Evolutionary conservation across 805 yeast species (phyloP).

Genomic region (Suhomyces tanzawaensis): DNA sequence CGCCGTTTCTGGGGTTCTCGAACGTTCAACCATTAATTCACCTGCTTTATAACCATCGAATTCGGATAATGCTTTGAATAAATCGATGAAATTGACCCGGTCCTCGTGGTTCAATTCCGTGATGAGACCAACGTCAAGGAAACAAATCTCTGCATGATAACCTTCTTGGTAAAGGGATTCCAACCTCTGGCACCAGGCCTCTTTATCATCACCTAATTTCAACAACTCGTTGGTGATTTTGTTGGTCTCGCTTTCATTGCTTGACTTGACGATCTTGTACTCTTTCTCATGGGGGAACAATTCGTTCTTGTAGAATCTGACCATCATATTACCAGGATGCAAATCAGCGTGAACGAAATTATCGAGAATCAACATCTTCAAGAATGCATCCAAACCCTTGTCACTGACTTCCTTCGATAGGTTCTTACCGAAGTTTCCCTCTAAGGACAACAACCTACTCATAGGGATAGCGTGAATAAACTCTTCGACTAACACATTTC

Average conservation of each 20-base stretch:
- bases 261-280: slow-evolving; percentile 40
- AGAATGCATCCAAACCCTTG: slow-evolving; percentile 84
- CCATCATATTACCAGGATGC: slow-evolving; percentile 94
- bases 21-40: slow-evolving; percentile 90
- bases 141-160: slow-evolving; percentile 82
- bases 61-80: slow-evolving; percentile 82
- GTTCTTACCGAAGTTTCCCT: slow-evolving; percentile 43
- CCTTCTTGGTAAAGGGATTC: slow-evolving; percentile 49
- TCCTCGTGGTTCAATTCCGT: slow-evolving; percentile 81
- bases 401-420: slow-evolving; percentile 71
- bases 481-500: slow-evolving; percentile 82
- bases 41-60: slow-evolving; percentile 96
- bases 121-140: slow-evolving; percentile 89
- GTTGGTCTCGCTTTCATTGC: slow-evolving; percentile 47
- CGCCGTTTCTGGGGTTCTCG: slow-evolving; percentile 92
- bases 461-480: slow-evolving; percentile 80
- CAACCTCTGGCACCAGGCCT: slow-evolving; percentile 49
- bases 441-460: slow-evolving; percentile 58
- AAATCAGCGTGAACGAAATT: slow-evolving; percentile 95
- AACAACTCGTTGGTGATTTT: slow-evolving; percentile 42
- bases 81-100: slow-evolving; percentile 80
- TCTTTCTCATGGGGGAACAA: slow-evolving; percentile 41
- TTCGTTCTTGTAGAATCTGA: slow-evolving; percentile 59
- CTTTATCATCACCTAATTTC: slow-evolving; percentile 29
- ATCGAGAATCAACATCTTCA: slow-evolving; percentile 89